Percentiles rank a stretch among this genome's conserved stretches.
Conservation (phyloP, 176 grass and related monocot species). For the Musa beccarii region DNA sequence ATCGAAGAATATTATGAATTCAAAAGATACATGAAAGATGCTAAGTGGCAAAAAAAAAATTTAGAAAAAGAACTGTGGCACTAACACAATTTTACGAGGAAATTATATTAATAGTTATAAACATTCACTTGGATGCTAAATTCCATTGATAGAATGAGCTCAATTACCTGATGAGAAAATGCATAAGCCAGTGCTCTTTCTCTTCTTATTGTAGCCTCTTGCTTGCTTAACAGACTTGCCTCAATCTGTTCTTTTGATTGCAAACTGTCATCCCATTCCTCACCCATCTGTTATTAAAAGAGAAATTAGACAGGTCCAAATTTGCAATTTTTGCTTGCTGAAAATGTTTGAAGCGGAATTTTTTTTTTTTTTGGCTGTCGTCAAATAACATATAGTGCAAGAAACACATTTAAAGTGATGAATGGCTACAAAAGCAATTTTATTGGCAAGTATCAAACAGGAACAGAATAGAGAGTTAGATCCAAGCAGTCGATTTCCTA, state of each 20-base stretch:
- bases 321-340: not conserved
- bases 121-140: not conserved
- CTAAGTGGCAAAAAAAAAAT: not conserved
- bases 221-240: constrained; percentile 81
- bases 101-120: not conserved
- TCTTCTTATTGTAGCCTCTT: constrained; percentile 81
- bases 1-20: constrained; percentile 2
- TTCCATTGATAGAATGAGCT: not conserved
- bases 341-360: not conserved
- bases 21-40: not conserved
- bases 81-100: not conserved
- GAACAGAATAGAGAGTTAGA: not conserved
- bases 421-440: not conserved
- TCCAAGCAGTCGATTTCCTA: not conserved
- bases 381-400: not conserved
- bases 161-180: constrained; percentile 89
- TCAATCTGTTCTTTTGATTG: constrained; percentile 90
- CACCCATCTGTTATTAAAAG: constrained; percentile 52
- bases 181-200: constrained; percentile 89
- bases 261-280: constrained; percentile 91
- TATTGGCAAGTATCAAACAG: not conserved
- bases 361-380: not conserved
- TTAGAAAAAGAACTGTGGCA: too few relatives aligned
- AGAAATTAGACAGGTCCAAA: not conserved
- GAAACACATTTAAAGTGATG: not conserved